Percentiles rank a stretch among this genome's conserved stretches.
Evolutionary conservation across 345 rosid genomes (phyloP).

Genomic region (Linum lewisii): DNA sequence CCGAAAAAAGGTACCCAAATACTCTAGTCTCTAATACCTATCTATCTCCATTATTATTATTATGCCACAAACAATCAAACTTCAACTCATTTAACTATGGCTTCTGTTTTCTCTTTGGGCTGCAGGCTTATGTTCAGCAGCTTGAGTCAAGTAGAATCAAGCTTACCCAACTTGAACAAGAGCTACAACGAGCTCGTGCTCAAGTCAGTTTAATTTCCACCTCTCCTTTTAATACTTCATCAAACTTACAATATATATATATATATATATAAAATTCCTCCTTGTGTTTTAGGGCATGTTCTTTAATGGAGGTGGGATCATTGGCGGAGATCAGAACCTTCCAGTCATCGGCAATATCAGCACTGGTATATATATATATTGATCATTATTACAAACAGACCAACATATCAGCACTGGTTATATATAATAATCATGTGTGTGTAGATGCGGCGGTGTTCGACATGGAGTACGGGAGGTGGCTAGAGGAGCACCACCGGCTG

Average conservation of each 20-base stretch:
- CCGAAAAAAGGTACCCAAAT: background rate
- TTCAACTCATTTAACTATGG: background rate
- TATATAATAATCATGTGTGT: background rate
- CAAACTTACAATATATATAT: too few relatives aligned
- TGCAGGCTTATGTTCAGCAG: conserved; percentile 4
- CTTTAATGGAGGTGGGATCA: conserved; percentile 47
- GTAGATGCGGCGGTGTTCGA: conserved; percentile 73
- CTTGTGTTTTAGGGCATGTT: conserved; percentile 51
- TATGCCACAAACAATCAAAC: background rate
- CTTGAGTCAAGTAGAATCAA: conserved; percentile 3
- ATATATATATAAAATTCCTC: background rate
- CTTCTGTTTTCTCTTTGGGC: background rate
- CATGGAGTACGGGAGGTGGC: conserved; percentile 87
- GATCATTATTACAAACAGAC: background rate
- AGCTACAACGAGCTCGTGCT: conserved; percentile 1
- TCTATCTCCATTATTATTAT: background rate
- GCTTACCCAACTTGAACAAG: conserved; percentile 7
- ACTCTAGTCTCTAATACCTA: background rate
- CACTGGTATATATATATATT: conserved; percentile 37
- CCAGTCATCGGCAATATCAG: conserved; percentile 39
- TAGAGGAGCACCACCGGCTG: conserved; percentile 75
- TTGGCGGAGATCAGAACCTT: conserved; percentile 64
- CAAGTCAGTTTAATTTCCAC: background rate
- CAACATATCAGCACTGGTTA: conserved; percentile 44
- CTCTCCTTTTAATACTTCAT: too few relatives aligned